Evolutionary conservation across 1,284 basidiomycete species (phyloP), one percentile per base, ranked within the genome.

Genomic region (Cryptococcus amylolentus): DNA sequence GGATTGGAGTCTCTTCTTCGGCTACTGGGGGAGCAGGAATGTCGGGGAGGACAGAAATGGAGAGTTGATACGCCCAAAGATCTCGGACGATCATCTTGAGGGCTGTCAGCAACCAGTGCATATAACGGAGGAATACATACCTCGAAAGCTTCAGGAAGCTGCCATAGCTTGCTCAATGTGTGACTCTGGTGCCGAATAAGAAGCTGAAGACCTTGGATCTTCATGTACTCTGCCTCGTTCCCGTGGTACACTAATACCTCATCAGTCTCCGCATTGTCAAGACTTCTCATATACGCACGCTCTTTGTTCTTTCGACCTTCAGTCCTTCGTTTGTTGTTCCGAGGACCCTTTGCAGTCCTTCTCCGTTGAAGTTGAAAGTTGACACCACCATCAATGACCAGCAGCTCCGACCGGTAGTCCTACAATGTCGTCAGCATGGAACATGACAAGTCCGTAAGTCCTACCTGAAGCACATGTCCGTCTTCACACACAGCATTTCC

Each of bases 181-280:
- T 79, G 78, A 3, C 89, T 76, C 73, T 95, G 91, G 64, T 86
- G 83, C 14, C 90, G 81, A 8, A 94, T 78, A 51, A 93, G 77
- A 0, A 90, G 77, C 70, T 94, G 91, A 38, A 89, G 79, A 63
- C 87, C 89, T 62, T 92, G 86, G 58, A 89, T 86, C 64, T 89
- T 89, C 54, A 87, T 84, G 69, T 82, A 90, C 45, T 85, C 83
- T 3, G 85, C 88, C 52, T 86, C 82, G 20, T 83, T 81, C 9
- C 89, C 90, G 64, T 90, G 86, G 68, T 90, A 91, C 47, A 88
- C 91, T 93, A 67, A 14, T 16, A 28, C 18, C 6, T 35, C 31
- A 35, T 35, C 31, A 35, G 31, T 35, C 10, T 35, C 6, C 31
- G 10, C 10, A 35, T 35, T 35, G 31, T 35, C 31, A 35, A 26